Percentiles rank a stretch among this genome's conserved stretches.
Conservation (phyloP, 2,329 filamentous ascomycete species). For the Botrytis squamosa region DNA sequence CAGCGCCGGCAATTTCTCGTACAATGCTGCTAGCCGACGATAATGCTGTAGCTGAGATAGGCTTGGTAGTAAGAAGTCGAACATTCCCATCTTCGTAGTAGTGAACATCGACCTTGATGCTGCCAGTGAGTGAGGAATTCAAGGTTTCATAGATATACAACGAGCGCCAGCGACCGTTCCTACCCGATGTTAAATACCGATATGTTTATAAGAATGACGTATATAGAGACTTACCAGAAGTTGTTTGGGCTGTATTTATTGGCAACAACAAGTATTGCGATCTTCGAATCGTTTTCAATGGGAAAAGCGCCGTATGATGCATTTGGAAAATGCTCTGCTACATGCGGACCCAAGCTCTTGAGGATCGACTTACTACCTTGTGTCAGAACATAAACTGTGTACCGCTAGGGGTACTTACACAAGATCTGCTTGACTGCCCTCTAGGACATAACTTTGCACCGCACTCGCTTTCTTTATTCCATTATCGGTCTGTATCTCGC, state of each 20-base stretch:
- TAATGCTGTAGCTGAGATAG: constrained; percentile 59
- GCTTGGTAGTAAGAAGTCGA: constrained; percentile 84
- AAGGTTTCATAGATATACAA: constrained; percentile 76
- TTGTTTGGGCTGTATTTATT: constrained; percentile 98
- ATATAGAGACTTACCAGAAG: constrained; percentile 67
- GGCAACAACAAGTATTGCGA: constrained; percentile 82
- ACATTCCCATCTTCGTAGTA: constrained; percentile 99
- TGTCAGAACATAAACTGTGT: constrained; percentile 7
- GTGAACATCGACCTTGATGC: constrained; percentile 91
- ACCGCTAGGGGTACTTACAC: constrained; percentile 57
- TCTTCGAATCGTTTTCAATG: constrained; percentile 67
- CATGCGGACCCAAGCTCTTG: constrained; percentile 73
- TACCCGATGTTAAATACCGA: constrained; percentile 40
- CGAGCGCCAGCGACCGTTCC: constrained; percentile 96
- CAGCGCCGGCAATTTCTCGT: constrained; percentile 72
- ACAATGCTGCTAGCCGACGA: constrained; percentile 60
- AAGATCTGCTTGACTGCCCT: constrained; percentile 73
- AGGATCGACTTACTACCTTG: constrained; percentile 71
- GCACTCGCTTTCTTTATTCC: constrained; percentile 69
- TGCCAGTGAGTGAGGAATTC: constrained; percentile 68
- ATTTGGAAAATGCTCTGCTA: constrained; percentile 84
- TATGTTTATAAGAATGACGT: neutral
- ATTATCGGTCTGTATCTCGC: neutral
- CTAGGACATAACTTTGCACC: constrained; percentile 74
- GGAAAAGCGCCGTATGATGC: constrained; percentile 82